Conservation (phyloP, 2,329 filamentous ascomycete genomes). For the Fusarium dlaminii region DNA sequence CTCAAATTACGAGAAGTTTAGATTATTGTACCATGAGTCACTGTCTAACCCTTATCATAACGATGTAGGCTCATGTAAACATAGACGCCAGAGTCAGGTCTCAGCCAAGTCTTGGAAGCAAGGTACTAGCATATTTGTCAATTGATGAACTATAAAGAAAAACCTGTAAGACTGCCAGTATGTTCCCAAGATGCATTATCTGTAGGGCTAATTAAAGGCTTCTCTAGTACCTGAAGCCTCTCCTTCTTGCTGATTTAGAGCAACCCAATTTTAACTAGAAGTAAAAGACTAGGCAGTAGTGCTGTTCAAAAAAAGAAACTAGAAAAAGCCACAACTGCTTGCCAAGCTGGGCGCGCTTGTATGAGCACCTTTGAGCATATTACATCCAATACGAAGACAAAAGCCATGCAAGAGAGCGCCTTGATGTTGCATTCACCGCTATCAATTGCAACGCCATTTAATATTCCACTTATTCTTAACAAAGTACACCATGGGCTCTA, state of each 20-base stretch:
- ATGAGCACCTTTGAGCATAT: background rate
- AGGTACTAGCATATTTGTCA: too few species aligned
- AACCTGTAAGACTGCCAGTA: rapidly evolving
- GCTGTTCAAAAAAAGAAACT: background rate
- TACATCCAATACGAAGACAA: background rate
- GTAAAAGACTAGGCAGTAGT: background rate
- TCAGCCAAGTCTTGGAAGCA: too few species aligned
- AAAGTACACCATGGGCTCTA: rapidly evolving
- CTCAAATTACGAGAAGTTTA: too few species aligned
- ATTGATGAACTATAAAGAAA: too few species aligned
- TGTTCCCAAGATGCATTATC: rapidly evolving
- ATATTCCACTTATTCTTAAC: rapidly evolving
- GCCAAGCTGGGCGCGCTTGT: rapidly evolving
- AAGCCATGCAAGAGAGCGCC: background rate
- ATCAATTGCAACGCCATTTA: background rate
- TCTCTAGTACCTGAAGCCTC: background rate
- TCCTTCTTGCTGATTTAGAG: background rate
- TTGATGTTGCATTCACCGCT: background rate
- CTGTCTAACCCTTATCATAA: too few species aligned
- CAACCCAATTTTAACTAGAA: background rate
- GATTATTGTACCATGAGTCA: rapidly evolving
- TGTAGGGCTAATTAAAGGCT: background rate
- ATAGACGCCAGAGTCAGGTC: too few species aligned
- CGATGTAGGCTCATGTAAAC: too few species aligned
- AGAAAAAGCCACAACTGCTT: background rate